Evolutionary conservation across 192 early-diverging fungal species (phyloP), one percentile per base, ranked within the genome.

Genomic region (Phlyctochytrium planicorne): DNA sequence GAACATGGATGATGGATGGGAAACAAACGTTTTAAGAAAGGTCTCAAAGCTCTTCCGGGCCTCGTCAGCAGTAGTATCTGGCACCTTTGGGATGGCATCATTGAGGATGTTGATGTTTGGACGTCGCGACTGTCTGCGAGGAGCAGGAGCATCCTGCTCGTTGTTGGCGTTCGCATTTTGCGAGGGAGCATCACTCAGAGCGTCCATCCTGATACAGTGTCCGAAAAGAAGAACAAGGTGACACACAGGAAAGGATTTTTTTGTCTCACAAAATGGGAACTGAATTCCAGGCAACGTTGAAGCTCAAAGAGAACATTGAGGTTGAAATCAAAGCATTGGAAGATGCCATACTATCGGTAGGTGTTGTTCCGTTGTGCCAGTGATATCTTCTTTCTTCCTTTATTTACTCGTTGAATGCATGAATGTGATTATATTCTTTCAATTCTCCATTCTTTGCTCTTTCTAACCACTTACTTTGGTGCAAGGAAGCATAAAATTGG

Each of bases 1-100:
- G 35, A 50, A 47, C 6, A 20, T 20, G 40, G 33, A 17, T 67
- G 14, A 61, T 31, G 33, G 17, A 60, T 10, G n/a, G 17, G 30
- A 20, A 60, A 69, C 69, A 60, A 77, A 93, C 79, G 63, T 77
- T 56, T 81, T 78, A 32, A 94, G 70, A 72, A 93, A 93, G 23
- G 71, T 53, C 68, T 91, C 89, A 70, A 94, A 94, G 30, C 79
- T 78, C 20, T 82, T 66, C 65, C 86, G 77, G 53, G 89, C 89
- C 29, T 82, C 74, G 53, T 88, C 82, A 20, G 88, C 91, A 17
- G 85, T 83, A 33, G 84, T 80, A 73, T 94, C 93, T 36, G 90
- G 77, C 0, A 84, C 82, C 65, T 79, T 79, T 1, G 79, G 70
- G 52, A 90, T 80, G 27, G 47, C 69, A 20, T 79, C 78, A 30